A percentile compares a stretch with the other conserved stretches of the same genome.
phyloP scores from a whole-genome alignment of 1,284 basidiomycete species.

The Cutaneotrichosporon spelunceum region DNA sequence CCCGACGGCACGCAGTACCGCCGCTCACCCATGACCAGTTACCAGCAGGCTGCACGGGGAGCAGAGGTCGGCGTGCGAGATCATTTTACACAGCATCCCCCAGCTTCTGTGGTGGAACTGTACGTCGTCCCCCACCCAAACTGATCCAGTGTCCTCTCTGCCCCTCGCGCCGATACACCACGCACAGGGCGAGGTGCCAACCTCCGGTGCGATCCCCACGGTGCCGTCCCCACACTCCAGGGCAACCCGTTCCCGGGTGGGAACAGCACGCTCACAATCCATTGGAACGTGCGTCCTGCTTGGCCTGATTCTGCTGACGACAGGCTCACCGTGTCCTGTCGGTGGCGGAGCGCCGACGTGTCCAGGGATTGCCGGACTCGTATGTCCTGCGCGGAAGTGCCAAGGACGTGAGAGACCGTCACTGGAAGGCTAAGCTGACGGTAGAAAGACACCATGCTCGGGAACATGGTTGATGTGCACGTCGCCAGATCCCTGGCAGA shows the following conservation, averaged over 20 bases:
- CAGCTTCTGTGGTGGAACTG: background rate
- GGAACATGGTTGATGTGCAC: constrained; percentile 28
- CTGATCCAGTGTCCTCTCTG: background rate
- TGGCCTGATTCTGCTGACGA: background rate
- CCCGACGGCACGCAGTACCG: constrained; percentile 14
- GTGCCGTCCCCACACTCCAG: constrained; percentile 22
- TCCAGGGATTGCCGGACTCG: constrained; percentile 32
- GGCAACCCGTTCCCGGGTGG: constrained; percentile 20
- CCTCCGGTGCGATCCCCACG: constrained; percentile 1
- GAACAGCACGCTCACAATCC: constrained; percentile 21
- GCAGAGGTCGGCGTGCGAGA: constrained; percentile 1
- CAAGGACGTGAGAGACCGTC: constrained; percentile 19
- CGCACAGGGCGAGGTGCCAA: background rate
- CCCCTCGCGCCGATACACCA: background rate
- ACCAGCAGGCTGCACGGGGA: constrained; percentile 18
- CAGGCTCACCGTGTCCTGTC: constrained; percentile 25
- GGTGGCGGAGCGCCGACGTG: constrained; percentile 30
- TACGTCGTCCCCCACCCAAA: background rate
- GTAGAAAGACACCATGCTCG: constrained; percentile 20
- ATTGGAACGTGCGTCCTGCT: constrained; percentile 26
- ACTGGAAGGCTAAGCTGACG: background rate
- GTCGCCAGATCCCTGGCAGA: constrained; percentile 27
- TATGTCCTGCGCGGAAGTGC: constrained; percentile 24
- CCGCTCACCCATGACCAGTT: constrained; percentile 17
- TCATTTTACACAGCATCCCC: constrained; percentile 23